phyloP scores from a whole-genome alignment of 108 stramenopile species.

The Hondaea fermentalgiana region DNA sequence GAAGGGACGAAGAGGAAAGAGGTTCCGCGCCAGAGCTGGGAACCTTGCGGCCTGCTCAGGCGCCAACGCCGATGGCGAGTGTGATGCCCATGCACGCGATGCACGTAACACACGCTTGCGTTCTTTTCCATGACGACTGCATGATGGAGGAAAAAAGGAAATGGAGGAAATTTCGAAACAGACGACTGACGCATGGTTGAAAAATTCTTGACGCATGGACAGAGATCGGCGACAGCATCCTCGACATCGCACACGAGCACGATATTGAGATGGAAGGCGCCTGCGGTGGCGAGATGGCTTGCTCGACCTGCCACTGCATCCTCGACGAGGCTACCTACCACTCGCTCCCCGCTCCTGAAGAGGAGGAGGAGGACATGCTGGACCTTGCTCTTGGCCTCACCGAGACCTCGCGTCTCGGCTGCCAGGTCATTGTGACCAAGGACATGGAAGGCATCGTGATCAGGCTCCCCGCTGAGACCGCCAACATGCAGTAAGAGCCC shows the following conservation, averaged over 20 bases:
- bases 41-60: no score
- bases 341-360: constrained; percentile 67
- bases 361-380: constrained; percentile 97
- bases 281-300: constrained; percentile 55
- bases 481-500: background rate
- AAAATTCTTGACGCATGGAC: background rate
- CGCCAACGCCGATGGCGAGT: no score
- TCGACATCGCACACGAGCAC: constrained; percentile 50
- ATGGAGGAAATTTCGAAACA: background rate
- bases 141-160: background rate
- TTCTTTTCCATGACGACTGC: no score
- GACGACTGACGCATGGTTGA: no score
- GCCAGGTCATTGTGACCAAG: constrained; percentile 71
- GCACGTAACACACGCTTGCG: no score
- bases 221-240: constrained; percentile 32
- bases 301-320: constrained; percentile 79
- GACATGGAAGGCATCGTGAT: no score
- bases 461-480: constrained; percentile 66
- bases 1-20: no score
- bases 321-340: constrained; percentile 77
- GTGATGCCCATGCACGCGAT: no score
- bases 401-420: constrained; percentile 91
- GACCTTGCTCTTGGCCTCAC: constrained; percentile 93
- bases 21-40: no score
- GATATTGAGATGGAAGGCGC: constrained; percentile 56